Base-by-base conservation (phyloP, 2,329 filamentous ascomycete species). In the Fusarium sp. region DNA sequence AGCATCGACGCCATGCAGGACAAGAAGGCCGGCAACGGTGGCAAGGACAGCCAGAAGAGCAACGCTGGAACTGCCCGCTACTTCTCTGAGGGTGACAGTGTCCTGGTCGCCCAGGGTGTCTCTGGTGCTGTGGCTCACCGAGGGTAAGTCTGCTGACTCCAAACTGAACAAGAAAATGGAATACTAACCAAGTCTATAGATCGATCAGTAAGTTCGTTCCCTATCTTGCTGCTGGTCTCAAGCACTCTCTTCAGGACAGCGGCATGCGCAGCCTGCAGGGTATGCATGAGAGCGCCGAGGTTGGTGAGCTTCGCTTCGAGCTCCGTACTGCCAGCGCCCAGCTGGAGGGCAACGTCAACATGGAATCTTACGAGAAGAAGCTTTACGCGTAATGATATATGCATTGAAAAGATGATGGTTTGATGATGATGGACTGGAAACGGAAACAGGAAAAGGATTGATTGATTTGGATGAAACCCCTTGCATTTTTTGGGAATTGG, bases 301-400 rank as follows among this genome's bases (percentile, higher is more conserved):
- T 86, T 29, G 92, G 93, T 59, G 86, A 80, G 45, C 88, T 97
- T 51, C 88, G 95, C 72, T 99, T 99, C 75, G 95, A 99, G 83
- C 84, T 98, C 72, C 86, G 95, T 71, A 98, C 93, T 60, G 90
- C 93, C 57, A 97, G 93, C 77, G 95, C 95, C 46, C 93, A 97
- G 85, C 85, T 96, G 57, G 95, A 99, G 83, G 95, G 95, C 65
- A 95, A 94, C 75, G 93, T 99, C 61, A 96, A 98, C 81, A 93
- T 99, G 84, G 93, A 98, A 82, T 94, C 92, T 76, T 98, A 96
- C 76, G 95, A 98, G 84, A 99, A 99, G 90, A 99, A 98, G 86
- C 90, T 99, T 68, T 99, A 96, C 80, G 92, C 93, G 71, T 97
- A 87, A 77, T 70, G 67, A 69, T 60, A 67, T 63, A 61, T 59